These are phyloP conservation scores for Acanthamoeba divionensis DNA, from an alignment of 208 protist species.

Conservation along the genomic window DNA sequence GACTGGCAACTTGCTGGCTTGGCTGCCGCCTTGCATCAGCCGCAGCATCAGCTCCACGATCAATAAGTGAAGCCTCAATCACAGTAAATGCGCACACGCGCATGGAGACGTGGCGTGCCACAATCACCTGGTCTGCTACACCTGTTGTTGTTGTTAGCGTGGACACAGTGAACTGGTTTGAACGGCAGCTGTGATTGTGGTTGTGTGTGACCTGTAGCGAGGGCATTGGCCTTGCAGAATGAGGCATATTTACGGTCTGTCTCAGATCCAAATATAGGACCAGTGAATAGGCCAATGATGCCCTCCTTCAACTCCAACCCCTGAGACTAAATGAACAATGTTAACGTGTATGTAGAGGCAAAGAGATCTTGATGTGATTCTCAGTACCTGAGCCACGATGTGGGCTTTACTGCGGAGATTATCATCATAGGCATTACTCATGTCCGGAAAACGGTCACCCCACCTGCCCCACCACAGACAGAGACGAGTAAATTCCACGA, in stretches of 20 bases:
- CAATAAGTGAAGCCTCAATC: not conserved
- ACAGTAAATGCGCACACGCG: not conserved
- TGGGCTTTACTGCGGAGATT: not conserved
- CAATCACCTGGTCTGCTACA: not conserved
- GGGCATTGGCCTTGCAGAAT: not conserved
- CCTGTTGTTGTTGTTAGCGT: too few relatives aligned
- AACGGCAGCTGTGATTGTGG: too few relatives aligned
- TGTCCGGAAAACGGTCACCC: slow-evolving; percentile 48
- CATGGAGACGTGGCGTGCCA: not conserved
- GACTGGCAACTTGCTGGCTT: too few relatives aligned
- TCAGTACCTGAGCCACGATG: not conserved
- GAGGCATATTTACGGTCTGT: not conserved
- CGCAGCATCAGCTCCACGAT: not conserved
- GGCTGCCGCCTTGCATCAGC: too few relatives aligned
- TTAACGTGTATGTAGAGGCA: not conserved
- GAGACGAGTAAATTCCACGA: not conserved
- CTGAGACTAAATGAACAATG: not conserved
- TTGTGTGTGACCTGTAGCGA: not conserved
- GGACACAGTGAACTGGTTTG: too few relatives aligned
- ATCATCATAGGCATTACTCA: slow-evolving; percentile 21
- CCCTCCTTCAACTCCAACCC: not conserved
- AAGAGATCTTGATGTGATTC: not conserved
- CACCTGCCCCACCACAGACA: not conserved
- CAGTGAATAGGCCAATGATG: not conserved
- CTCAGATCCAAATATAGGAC: not conserved